Base-by-base conservation (phyloP, 352 stramenopile genomes). In the Pythium angustatum region DNA sequence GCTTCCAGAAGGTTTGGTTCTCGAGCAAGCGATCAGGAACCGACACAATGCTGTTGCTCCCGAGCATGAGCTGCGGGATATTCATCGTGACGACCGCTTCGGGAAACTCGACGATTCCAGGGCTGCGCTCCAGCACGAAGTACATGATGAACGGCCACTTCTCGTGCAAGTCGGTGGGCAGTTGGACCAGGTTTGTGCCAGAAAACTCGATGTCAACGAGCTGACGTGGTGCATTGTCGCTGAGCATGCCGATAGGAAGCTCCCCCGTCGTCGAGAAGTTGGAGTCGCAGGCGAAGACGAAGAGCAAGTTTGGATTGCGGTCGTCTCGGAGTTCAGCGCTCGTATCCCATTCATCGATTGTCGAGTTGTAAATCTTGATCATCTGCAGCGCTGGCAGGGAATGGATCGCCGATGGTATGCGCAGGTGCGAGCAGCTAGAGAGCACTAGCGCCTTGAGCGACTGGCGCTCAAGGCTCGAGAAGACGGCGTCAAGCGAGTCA, bases 311-410 rank as follows among this genome's bases (percentile, higher is more conserved):
- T 22, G 53, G 58, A 17, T 75, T 55, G 0, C 22, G n/a, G 14
- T 44, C 19, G 5, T 57, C 10, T 8, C 31, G 62, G 14, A 72
- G 27, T 14, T 62, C 68, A 1, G 53, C 54, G 4, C 31, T 62
- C 1, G 15, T 19, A 11, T 54, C 26, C 69, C 69, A 76, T 17
- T 53, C 15, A 6, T 40, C 58, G 12, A 76, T 30, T 6, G 70
- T 72, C n/a, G 47, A 72, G 56, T 77, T 77, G 47, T 60, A 63
- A n/a, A 69, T 60, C 10, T 64, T 58, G 33, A 69, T 28, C 40
- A 58, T 54, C 19, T 59, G 44, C 3, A 69, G 47, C 1, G 21
- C 40, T n/a, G 33, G 8, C 21, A 69, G 40, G 10, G 9, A 14
- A 12, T 69, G 62, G 21, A 69, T 44, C 5, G 34, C 31, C 11